Percentiles rank a stretch among this genome's conserved stretches.
Conservation (phyloP, 2,329 filamentous ascomycete genomes). For the Hypoxylon rubiginosum region DNA sequence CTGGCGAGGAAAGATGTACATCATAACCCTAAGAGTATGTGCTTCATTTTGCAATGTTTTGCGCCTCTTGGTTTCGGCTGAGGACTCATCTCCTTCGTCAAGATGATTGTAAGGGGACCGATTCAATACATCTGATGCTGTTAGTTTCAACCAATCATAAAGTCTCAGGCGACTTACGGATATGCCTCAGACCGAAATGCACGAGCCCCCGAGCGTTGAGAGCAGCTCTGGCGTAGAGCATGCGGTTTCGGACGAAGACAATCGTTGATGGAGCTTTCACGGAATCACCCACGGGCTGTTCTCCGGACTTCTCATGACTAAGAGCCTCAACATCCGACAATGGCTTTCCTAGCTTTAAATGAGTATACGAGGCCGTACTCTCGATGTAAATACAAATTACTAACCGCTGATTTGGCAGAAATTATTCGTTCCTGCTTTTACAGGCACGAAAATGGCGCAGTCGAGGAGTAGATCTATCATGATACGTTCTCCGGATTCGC, state of each 20-base stretch:
- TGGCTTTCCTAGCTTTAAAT: conserved; percentile 59
- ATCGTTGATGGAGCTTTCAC: conserved; percentile 69
- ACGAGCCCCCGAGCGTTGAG: conserved; percentile 77
- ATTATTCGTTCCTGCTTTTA: conserved; percentile 73
- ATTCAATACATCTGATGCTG: conserved; percentile 81
- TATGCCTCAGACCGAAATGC: conserved; percentile 81
- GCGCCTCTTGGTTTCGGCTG: conserved; percentile 8
- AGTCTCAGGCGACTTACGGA: conserved; percentile 71
- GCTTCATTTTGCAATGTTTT: conserved; percentile 54
- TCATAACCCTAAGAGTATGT: conserved; percentile 80
- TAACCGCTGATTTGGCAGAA: conserved; percentile 84
- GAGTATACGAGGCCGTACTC: conserved; percentile 21
- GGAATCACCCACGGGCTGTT: conserved; percentile 16
- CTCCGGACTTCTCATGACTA: conserved; percentile 12
- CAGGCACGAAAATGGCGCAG: conserved; percentile 78
- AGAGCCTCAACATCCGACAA: conserved; percentile 61
- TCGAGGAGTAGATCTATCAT: conserved; percentile 84
- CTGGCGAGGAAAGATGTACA: conserved; percentile 93
- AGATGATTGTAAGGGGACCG: conserved; percentile 64
- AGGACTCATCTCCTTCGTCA: conserved; percentile 19
- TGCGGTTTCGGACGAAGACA: conserved; percentile 81
- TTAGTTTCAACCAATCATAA: conserved; percentile 23
- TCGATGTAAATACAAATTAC: conserved; percentile 42
- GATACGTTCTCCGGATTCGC: conserved; percentile 79
- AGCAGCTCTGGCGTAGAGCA: conserved; percentile 84